Evolutionary conservation across 2,329 filamentous ascomycete species (phyloP).

Genomic region (Arthrobotrys pseudoclavata): DNA sequence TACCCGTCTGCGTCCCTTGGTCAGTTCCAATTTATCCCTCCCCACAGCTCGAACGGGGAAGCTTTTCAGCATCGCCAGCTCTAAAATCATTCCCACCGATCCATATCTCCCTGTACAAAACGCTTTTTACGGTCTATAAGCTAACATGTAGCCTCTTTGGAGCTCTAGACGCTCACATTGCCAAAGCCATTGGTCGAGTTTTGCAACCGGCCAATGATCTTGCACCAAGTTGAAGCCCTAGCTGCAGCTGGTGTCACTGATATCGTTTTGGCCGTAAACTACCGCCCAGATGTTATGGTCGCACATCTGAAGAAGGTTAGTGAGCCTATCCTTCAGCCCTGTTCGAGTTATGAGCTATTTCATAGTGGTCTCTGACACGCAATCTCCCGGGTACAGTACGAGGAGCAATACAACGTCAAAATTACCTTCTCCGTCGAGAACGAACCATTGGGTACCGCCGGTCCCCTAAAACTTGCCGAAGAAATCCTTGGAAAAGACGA

Average conservation of each 20-base stretch:
- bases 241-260: conserved; percentile 94
- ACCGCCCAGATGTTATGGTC: conserved; percentile 98
- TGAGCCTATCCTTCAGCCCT: conserved; percentile 56
- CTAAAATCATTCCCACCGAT: background rate
- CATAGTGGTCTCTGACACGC: background rate
- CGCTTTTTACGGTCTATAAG: background rate
- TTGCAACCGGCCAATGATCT: conserved; percentile 98
- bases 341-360: conserved; percentile 20
- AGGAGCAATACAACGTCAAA: conserved; percentile 90
- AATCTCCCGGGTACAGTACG: conserved; percentile 74
- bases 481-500: conserved; percentile 93
- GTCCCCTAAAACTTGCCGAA: conserved; percentile 94
- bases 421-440: conserved; percentile 98
- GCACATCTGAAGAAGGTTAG: conserved; percentile 87
- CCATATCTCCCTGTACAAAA: background rate
- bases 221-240: conserved; percentile 96
- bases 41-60: conserved; percentile 34
- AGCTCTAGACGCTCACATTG: conserved; percentile 86
- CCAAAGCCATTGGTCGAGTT: conserved; percentile 99
- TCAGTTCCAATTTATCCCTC: conserved; percentile 69
- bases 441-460: conserved; percentile 94
- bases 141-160: conserved; percentile 59
- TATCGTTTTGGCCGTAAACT: conserved; percentile 98
- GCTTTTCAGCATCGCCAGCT: background rate
- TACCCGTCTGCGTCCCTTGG: conserved; percentile 94